Evolutionary conservation across 2,329 filamentous ascomycete genomes (phyloP).

Genomic region (Colletotrichum karsti): DNA sequence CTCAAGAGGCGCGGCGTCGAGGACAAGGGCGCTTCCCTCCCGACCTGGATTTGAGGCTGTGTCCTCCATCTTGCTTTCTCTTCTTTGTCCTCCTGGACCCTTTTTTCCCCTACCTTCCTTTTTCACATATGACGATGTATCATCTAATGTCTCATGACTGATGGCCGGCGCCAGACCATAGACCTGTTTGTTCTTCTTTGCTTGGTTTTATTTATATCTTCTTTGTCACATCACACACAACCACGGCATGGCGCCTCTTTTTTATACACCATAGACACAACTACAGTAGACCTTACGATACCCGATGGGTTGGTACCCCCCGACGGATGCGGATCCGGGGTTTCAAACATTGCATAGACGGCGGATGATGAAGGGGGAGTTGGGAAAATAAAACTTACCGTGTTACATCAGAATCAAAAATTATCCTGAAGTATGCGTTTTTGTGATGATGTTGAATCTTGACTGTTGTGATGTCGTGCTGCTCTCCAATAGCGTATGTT

Average conservation of each 20-base stretch:
- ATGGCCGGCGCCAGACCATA: constrained; percentile 1
- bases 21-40: background rate
- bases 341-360: too few relatives aligned
- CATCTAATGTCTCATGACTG: constrained; percentile 4
- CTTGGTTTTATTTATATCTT: background rate
- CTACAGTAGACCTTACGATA: constrained; percentile 10
- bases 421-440: too few relatives aligned
- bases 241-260: too few relatives aligned
- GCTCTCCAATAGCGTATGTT: too few relatives aligned
- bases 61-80: background rate
- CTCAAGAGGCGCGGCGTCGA: constrained; percentile 30
- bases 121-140: background rate
- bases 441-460: too few relatives aligned
- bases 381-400: too few relatives aligned
- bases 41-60: constrained; percentile 10
- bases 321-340: too few relatives aligned
- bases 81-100: background rate
- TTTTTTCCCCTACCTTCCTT: background rate
- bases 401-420: too few relatives aligned
- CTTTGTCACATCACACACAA: too few relatives aligned
- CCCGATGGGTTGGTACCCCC: too few relatives aligned
- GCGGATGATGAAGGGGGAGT: too few relatives aligned
- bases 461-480: too few relatives aligned
- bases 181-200: background rate
- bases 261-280: constrained; percentile 1